A percentile compares a stretch with the other conserved stretches of the same genome.
phyloP scores from a whole-genome alignment of 2,329 filamentous ascomycete genomes.

The Aphanocladium album region DNA sequence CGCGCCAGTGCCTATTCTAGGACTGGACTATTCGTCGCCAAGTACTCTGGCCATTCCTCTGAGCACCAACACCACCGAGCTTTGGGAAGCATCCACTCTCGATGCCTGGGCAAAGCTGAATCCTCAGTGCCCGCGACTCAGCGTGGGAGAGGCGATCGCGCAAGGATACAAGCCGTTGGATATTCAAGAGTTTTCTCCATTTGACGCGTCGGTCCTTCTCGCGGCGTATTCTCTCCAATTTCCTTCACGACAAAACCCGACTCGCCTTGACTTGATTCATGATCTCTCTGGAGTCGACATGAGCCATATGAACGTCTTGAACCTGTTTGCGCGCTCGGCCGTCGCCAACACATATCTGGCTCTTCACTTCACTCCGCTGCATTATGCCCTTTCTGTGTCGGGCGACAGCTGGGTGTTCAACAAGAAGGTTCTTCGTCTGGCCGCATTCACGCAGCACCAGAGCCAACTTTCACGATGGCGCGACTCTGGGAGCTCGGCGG shows the following conservation, averaged over 20 bases:
- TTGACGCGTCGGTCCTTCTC: conserved; percentile 39
- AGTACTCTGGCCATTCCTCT: conserved; percentile 41
- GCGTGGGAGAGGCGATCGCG: conserved; percentile 26
- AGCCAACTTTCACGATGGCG: conserved; percentile 42
- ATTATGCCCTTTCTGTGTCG: conserved; percentile 51
- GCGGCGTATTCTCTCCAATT: conserved; percentile 34
- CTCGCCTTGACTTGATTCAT: conserved; percentile 23
- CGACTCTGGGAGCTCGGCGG: conserved; percentile 38
- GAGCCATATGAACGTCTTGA: conserved; percentile 26
- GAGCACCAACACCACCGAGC: conserved; percentile 35
- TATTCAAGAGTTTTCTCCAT: conserved; percentile 29
- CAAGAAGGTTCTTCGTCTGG: conserved; percentile 42
- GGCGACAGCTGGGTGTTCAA: conserved; percentile 56
- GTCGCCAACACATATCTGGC: conserved; percentile 51
- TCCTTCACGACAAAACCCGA: conserved; percentile 26
- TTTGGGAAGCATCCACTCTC: conserved; percentile 45
- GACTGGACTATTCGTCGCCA: conserved; percentile 32
- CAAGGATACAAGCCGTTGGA: conserved; percentile 31
- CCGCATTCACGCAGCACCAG: conserved; percentile 43
- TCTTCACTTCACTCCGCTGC: conserved; percentile 53
- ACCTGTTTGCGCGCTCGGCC: conserved; percentile 40
- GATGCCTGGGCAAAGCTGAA: conserved; percentile 41
- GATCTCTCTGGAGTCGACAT: conserved; percentile 21
- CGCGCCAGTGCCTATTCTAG: conserved; percentile 27
- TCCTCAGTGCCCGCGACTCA: conserved; percentile 21